Percentiles rank a stretch among this genome's conserved stretches.
Evolutionary conservation across 306 rosid species (phyloP).

Genomic region (Sphenostylis stenocarpa): DNA sequence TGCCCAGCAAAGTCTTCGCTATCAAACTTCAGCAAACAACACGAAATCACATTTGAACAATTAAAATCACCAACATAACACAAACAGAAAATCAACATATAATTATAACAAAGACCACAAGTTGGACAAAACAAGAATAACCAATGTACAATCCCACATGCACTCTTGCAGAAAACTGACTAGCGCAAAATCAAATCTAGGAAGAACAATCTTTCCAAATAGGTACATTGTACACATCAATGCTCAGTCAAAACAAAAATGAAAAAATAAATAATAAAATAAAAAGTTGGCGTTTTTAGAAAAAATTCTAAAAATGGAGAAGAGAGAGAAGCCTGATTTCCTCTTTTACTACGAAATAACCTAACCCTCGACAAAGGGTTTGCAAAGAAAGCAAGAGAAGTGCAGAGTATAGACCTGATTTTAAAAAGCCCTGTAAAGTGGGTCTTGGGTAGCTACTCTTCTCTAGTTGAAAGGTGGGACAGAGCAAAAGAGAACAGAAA

Average conservation of each 20-base stretch:
- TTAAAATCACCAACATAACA: not conserved
- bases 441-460: not conserved
- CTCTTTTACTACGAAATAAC: not conserved
- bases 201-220: slow-evolving; percentile 6
- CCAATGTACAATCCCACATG: not conserved
- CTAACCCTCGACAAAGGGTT: not conserved
- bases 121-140: not conserved
- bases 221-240: not conserved
- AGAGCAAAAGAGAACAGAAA: not conserved
- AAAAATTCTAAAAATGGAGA: not conserved
- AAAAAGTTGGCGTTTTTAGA: not conserved
- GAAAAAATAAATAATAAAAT: too few relatives aligned
- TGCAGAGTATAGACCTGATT: not conserved
- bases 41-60: slow-evolving; percentile 30
- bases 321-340: not conserved
- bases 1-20: slow-evolving; percentile 28
- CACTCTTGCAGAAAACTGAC: not conserved
- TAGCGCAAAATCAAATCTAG: slow-evolving; percentile 1
- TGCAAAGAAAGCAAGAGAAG: not conserved
- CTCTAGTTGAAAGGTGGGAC: not conserved
- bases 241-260: not conserved
- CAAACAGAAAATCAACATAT: not conserved
- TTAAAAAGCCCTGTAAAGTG: not conserved
- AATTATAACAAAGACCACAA: not conserved
- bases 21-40: slow-evolving; percentile 29